phyloP scores from a whole-genome alignment of 2,329 filamentous ascomycete species.

The Aureobasidium sp. region DNA sequence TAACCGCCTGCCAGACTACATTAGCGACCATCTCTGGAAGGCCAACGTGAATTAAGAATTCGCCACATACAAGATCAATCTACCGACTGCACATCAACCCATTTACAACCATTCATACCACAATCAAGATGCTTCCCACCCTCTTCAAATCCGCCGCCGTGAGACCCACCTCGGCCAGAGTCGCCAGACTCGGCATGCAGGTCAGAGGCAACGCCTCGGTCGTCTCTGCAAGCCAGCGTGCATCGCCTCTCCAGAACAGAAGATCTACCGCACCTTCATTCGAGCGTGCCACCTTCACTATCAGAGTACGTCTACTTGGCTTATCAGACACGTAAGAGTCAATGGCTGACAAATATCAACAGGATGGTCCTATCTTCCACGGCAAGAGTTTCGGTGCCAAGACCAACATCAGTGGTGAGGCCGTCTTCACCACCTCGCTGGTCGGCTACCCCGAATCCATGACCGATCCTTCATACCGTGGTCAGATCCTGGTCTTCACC shows the following conservation, averaged over 20 bases:
- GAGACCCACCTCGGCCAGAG: conserved; percentile 37
- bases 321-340: background rate
- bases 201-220: conserved; percentile 55
- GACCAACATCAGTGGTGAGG: conserved; percentile 93
- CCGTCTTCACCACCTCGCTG: conserved; percentile 95
- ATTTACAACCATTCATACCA: conserved; percentile 20
- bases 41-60: conserved; percentile 53
- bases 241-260: conserved; percentile 53
- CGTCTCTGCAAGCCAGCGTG: conserved; percentile 62
- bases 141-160: conserved; percentile 42
- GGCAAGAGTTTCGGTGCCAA: conserved; percentile 96
- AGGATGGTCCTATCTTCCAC: conserved; percentile 93
- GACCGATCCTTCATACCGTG: conserved; percentile 62
- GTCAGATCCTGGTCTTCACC: conserved; percentile 97
- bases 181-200: conserved; percentile 39
- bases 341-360: conserved; percentile 27
- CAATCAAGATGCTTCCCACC: conserved; percentile 48
- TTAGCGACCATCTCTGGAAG: conserved; percentile 66
- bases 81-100: conserved; percentile 19
- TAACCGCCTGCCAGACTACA: conserved; percentile 47
- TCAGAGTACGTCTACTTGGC: conserved; percentile 57
- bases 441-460: conserved; percentile 94
- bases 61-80: conserved; percentile 18
- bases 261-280: conserved; percentile 61
- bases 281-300: conserved; percentile 87